phyloP scores from a whole-genome alignment of 768 basidiomycete genomes.

The Hericium coralloides region DNA sequence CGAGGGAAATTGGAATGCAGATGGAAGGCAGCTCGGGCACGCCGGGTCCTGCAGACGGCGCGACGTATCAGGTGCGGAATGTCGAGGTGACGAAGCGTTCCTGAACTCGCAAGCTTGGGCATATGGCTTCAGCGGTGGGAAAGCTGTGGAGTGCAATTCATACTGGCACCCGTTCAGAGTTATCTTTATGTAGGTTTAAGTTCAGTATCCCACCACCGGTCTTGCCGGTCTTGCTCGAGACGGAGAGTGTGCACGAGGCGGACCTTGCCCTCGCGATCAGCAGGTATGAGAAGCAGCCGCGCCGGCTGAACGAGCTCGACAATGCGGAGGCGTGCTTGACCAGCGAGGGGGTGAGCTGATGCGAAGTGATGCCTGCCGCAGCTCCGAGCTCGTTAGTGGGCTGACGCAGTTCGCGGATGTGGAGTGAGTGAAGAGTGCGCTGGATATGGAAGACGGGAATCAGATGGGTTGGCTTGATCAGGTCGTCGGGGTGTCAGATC shows the following conservation, averaged over 20 bases:
- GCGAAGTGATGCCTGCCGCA: slow-evolving; percentile 45
- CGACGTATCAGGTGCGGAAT: slow-evolving; percentile 35
- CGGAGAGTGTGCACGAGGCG: slow-evolving; percentile 28
- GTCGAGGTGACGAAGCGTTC: slow-evolving; percentile 21
- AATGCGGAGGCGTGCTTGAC: slow-evolving; percentile 62
- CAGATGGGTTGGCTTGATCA: no score
- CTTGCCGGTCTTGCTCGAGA: slow-evolving; percentile 31
- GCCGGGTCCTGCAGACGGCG: slow-evolving; percentile 32
- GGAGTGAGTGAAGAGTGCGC: no score
- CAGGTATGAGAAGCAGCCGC: slow-evolving; percentile 69
- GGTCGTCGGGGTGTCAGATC: no score
- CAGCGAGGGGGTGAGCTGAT: slow-evolving; percentile 68
- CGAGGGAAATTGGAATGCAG: slow-evolving; percentile 16
- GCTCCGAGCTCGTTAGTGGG: no score
- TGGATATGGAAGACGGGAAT: no score
- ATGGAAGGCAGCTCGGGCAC: slow-evolving; percentile 40
- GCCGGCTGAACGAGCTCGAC: slow-evolving; percentile 67
- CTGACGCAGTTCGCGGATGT: no score
- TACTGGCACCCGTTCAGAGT: no score
- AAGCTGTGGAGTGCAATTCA: no score
- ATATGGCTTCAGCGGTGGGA: no score
- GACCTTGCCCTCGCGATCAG: slow-evolving; percentile 60
- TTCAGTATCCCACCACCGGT: slow-evolving; percentile 23
- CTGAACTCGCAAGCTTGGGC: not conserved
- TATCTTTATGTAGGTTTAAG: no score